Conservation (phyloP, 2,329 filamentous ascomycete species). For the Neopestalotiopsis clavispora region DNA sequence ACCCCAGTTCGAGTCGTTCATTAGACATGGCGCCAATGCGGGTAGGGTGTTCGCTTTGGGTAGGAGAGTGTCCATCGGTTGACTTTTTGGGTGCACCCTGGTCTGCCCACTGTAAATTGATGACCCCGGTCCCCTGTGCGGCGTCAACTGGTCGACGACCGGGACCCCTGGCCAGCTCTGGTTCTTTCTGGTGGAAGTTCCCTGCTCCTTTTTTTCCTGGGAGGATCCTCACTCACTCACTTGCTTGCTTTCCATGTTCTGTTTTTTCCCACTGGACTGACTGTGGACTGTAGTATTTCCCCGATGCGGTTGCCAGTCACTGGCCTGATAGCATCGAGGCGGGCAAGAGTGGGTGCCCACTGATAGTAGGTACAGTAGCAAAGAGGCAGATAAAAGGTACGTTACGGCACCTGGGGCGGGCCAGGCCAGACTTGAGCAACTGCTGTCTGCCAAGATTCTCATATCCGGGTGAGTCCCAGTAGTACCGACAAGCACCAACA, state of each 20-base stretch:
- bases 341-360: not conserved
- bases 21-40: slow-evolving; percentile 15
- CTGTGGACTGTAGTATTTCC: not conserved
- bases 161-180: not conserved
- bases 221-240: not conserved
- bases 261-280: not conserved
- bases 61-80: slow-evolving; percentile 12
- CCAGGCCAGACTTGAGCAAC: not conserved
- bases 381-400: not conserved
- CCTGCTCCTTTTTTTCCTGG: not conserved
- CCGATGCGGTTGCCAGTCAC: not conserved
- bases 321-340: not conserved
- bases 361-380: not conserved
- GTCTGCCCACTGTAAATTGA: not conserved
- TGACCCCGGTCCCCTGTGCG: not conserved
- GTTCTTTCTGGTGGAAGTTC: too few relatives aligned
- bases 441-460: not conserved
- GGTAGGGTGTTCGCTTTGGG: slow-evolving; percentile 21
- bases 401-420: not conserved
- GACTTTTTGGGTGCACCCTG: slow-evolving; percentile 7
- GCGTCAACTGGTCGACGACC: not conserved
- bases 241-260: not conserved
- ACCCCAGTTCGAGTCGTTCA: slow-evolving; percentile 11
- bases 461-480: slow-evolving; percentile 6
- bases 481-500: not conserved